These are phyloP conservation scores for Neurospora intermedia DNA, from an alignment of 495 filamentous ascomycete genomes.

Conservation along the genomic window DNA sequence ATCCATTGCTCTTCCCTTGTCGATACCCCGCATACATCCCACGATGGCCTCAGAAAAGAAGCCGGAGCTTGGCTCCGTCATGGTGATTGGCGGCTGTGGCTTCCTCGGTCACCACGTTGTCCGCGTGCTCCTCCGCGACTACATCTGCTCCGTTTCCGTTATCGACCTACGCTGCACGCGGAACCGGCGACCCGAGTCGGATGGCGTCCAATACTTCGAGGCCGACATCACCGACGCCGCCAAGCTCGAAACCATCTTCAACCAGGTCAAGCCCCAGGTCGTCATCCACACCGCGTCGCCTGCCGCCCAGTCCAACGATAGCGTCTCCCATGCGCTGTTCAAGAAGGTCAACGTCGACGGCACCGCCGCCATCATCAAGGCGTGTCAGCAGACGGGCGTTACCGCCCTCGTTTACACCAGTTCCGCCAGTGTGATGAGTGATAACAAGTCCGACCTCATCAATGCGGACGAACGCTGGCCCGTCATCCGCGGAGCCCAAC, in stretches of 20 bases:
- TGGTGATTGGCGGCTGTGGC: slow-evolving; percentile 60
- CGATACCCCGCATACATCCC: neutral
- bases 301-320: slow-evolving; percentile 35
- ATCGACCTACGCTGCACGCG: slow-evolving; percentile 70
- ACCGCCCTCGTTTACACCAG: slow-evolving; percentile 94
- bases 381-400: slow-evolving; percentile 61
- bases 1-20: neutral
- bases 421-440: slow-evolving; percentile 77
- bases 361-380: slow-evolving; percentile 67
- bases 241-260: slow-evolving; percentile 54
- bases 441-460: slow-evolving; percentile 67
- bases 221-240: slow-evolving; percentile 75
- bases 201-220: slow-evolving; percentile 65
- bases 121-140: slow-evolving; percentile 43
- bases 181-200: slow-evolving; percentile 59
- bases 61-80: slow-evolving; percentile 41
- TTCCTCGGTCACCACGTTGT: slow-evolving; percentile 65
- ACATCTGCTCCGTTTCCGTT: slow-evolving; percentile 57
- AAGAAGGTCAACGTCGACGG: slow-evolving; percentile 90
- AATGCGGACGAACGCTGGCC: slow-evolving; percentile 88
- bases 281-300: slow-evolving; percentile 95
- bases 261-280: slow-evolving; percentile 64
- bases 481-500: slow-evolving; percentile 53
- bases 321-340: slow-evolving; percentile 48
- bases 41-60: slow-evolving; percentile 30